Evolutionary conservation across 352 stramenopile genomes (phyloP).

Genomic region (Phytophthora syringae): DNA sequence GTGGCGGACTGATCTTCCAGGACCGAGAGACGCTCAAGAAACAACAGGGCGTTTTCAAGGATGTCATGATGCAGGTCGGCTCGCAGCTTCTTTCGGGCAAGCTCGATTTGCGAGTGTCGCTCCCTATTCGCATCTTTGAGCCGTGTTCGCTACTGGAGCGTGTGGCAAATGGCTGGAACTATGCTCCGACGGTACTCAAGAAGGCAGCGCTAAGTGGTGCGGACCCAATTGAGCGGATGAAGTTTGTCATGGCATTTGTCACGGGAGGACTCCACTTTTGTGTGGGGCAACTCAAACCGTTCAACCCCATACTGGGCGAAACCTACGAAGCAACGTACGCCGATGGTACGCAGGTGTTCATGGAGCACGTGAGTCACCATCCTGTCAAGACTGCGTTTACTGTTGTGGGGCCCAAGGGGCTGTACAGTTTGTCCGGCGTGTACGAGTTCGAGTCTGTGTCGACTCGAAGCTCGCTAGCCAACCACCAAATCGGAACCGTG

Average conservation of each 20-base stretch:
- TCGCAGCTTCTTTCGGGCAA: conserved; percentile 75
- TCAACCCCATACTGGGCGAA: conserved; percentile 84
- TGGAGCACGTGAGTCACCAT: conserved; percentile 81
- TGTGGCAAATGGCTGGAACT: conserved; percentile 79
- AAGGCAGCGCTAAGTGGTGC: conserved; percentile 56
- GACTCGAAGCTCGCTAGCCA: conserved; percentile 71
- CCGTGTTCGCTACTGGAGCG: conserved; percentile 73
- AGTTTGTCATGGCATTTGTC: conserved; percentile 76
- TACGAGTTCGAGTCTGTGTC: conserved; percentile 82
- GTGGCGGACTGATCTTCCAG: conserved; percentile 67
- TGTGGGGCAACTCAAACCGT: conserved; percentile 76
- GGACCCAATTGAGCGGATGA: conserved; percentile 73
- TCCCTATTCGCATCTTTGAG: conserved; percentile 83
- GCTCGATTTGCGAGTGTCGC: conserved; percentile 69
- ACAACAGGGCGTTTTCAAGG: conserved; percentile 83
- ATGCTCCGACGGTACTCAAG: conserved; percentile 76
- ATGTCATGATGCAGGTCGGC: conserved; percentile 79
- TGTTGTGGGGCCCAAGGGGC: conserved; percentile 47
- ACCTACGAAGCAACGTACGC: conserved; percentile 78
- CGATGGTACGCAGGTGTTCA: conserved; percentile 71
- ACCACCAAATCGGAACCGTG: conserved; percentile 58
- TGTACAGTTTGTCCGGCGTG: conserved; percentile 61
- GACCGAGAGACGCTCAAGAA: conserved; percentile 78
- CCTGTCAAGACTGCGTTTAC: conserved; percentile 71
- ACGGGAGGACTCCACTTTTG: conserved; percentile 76